These are phyloP conservation scores for Odontarrhena argentea DNA, from an alignment of 345 rosid genomes.

Conservation along the genomic window DNA sequence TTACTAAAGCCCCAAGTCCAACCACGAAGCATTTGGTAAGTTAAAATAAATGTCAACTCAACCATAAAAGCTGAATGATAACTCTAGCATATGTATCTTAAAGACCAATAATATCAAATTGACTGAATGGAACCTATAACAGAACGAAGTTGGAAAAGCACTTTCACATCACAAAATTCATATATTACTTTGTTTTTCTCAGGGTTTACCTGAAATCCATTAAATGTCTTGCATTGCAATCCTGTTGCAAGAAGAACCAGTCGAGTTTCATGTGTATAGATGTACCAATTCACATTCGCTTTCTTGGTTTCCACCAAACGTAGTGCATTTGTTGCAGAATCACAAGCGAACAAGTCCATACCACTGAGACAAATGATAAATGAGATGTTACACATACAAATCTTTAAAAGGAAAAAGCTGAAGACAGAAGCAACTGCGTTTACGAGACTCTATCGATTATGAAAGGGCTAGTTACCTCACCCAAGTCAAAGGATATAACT, in stretches of 20 bases:
- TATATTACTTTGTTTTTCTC: neutral
- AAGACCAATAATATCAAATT: conserved; percentile 10
- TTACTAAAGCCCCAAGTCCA: conserved; percentile 21
- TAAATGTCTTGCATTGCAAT: conserved; percentile 86
- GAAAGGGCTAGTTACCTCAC: conserved; percentile 16
- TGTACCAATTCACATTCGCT: conserved; percentile 74
- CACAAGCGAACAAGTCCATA: conserved; percentile 75
- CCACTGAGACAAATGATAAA: conserved; percentile 60
- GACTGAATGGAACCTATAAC: conserved; percentile 13
- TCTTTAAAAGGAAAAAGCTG: conserved; percentile 14
- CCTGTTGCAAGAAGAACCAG: conserved; percentile 98
- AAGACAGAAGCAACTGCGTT: conserved; percentile 21
- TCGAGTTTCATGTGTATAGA: conserved; percentile 94
- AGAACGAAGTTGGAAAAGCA: neutral
- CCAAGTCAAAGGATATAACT: neutral
- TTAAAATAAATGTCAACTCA: conserved; percentile 1
- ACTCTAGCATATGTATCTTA: conserved; percentile 20
- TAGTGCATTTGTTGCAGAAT: conserved; percentile 63
- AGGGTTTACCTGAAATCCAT: conserved; percentile 81
- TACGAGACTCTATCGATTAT: conserved; percentile 5
- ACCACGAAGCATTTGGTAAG: neutral
- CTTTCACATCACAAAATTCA: conserved; percentile 8
- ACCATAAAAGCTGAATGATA: conserved; percentile 19
- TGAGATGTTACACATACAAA: conserved; percentile 3
- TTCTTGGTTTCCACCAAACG: conserved; percentile 80